These are phyloP conservation scores for Penicillium nordicum DNA, from an alignment of 2,329 filamentous ascomycete genomes.

Conservation along the genomic window DNA sequence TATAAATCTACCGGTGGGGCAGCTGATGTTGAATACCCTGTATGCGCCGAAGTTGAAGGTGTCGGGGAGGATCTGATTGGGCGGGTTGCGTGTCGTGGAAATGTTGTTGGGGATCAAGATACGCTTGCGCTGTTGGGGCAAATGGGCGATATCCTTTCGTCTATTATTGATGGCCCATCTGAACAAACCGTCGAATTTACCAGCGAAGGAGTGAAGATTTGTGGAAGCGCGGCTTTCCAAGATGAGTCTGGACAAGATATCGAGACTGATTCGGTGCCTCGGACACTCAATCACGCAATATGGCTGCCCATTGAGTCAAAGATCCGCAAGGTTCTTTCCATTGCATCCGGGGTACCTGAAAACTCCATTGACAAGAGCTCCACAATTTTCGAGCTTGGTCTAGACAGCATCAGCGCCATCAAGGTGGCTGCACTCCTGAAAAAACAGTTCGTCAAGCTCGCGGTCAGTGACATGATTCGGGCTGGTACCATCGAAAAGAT, in stretches of 20 bases:
- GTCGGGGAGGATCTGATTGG: slow-evolving; percentile 58
- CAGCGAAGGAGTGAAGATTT: slow-evolving; percentile 58
- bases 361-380: slow-evolving; percentile 58
- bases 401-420: slow-evolving; percentile 90
- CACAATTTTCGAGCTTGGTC: slow-evolving; percentile 76
- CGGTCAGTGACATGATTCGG: slow-evolving; percentile 68
- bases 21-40: slow-evolving; percentile 73
- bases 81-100: slow-evolving; percentile 67
- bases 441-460: slow-evolving; percentile 57
- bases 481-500: slow-evolving; percentile 65
- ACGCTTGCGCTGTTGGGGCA: slow-evolving; percentile 53
- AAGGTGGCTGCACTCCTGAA: slow-evolving; percentile 71
- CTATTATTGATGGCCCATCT: slow-evolving; percentile 52
- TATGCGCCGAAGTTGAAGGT: slow-evolving; percentile 77
- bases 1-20: slow-evolving; percentile 62
- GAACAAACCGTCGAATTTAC: slow-evolving; percentile 55
- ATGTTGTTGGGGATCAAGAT: slow-evolving; percentile 49
- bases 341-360: slow-evolving; percentile 59
- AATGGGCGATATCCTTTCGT: slow-evolving; percentile 58
- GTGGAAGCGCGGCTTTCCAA: slow-evolving; percentile 49
- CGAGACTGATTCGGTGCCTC: not conserved
- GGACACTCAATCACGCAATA: slow-evolving; percentile 1
- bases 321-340: slow-evolving; percentile 49
- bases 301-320: slow-evolving; percentile 36
- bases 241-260: slow-evolving; percentile 7